Percentiles rank a stretch among this genome's conserved stretches.
These are phyloP conservation scores for Apiotrichum gamsii DNA, from an alignment of 1,284 basidiomycete genomes.

Conservation along the genomic window DNA sequence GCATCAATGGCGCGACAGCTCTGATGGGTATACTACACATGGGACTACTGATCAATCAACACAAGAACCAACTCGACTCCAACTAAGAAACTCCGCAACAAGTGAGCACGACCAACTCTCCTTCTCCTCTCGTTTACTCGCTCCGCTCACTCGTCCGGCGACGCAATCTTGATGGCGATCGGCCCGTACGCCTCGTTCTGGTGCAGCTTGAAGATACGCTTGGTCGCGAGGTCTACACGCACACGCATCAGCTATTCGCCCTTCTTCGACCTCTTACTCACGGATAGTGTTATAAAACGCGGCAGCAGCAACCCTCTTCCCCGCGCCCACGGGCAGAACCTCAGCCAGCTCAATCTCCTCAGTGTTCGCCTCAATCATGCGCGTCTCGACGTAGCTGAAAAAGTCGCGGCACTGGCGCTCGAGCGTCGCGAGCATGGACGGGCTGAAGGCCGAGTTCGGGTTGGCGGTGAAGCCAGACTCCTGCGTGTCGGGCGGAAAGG, in stretches of 20 bases:
- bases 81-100: too few species aligned
- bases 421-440: constrained; percentile 31
- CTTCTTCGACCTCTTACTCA: constrained; percentile 21
- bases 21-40: too few species aligned
- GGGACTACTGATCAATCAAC: too few species aligned
- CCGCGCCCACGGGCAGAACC: constrained; percentile 10
- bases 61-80: too few species aligned
- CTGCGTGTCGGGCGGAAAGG: too few species aligned
- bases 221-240: constrained; percentile 38
- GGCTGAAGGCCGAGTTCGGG: too few species aligned
- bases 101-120: too few species aligned
- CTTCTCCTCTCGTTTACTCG: too few species aligned
- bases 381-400: constrained; percentile 30
- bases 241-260: too few species aligned
- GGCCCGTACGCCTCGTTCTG: constrained; percentile 20
- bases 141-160: neutral
- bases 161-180: constrained; percentile 23
- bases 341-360: constrained; percentile 62
- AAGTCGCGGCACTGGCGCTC: constrained; percentile 39
- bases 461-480: too few species aligned
- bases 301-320: constrained; percentile 26
- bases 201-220: constrained; percentile 23
- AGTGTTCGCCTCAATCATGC: constrained; percentile 39
- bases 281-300: constrained; percentile 43
- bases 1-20: neutral